Conservation (phyloP, 176 grass and related monocot genomes). For the Carex kokanica region DNA sequence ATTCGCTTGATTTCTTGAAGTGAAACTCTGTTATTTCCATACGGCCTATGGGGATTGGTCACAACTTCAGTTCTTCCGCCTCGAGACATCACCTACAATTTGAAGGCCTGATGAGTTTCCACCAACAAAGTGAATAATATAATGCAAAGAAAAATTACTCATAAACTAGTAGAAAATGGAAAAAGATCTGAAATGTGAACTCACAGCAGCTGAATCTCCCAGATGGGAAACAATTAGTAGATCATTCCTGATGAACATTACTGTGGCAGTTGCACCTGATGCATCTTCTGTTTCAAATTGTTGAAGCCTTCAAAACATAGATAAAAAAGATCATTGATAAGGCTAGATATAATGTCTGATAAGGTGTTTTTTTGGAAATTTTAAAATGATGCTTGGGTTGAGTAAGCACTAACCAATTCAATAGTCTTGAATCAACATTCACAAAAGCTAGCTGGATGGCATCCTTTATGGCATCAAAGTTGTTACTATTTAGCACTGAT, state of each 20-base stretch:
- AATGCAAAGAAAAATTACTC: background rate
- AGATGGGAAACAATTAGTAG: constrained; percentile 83
- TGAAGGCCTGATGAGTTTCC: constrained; percentile 17
- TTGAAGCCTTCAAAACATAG: constrained; percentile 56
- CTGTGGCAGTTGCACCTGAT: constrained; percentile 76
- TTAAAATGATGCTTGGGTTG: background rate
- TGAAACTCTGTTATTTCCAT: constrained; percentile 81
- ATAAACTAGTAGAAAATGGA: background rate
- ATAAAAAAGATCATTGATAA: background rate
- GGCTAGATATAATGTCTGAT: background rate
- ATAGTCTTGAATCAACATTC: constrained; percentile 58
- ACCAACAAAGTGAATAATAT: constrained; percentile 7
- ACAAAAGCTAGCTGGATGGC: constrained; percentile 69
- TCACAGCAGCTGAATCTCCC: constrained; percentile 77
- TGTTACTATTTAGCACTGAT: constrained; percentile 65
- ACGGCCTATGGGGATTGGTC: constrained; percentile 79
- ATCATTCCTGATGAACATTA: constrained; percentile 77
- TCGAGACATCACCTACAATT: constrained; percentile 65
- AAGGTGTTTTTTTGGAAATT: background rate
- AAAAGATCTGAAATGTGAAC: constrained; percentile 24
- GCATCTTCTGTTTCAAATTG: constrained; percentile 48
- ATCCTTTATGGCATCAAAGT: constrained; percentile 54
- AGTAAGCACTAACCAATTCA: constrained; percentile 54
- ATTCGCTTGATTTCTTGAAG: constrained; percentile 91
- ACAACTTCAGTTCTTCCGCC: constrained; percentile 71